A percentile compares a stretch with the other conserved stretches of the same genome.
Conservation (phyloP, 192 early-diverging fungal genomes). For the Coemansia sp. region DNA sequence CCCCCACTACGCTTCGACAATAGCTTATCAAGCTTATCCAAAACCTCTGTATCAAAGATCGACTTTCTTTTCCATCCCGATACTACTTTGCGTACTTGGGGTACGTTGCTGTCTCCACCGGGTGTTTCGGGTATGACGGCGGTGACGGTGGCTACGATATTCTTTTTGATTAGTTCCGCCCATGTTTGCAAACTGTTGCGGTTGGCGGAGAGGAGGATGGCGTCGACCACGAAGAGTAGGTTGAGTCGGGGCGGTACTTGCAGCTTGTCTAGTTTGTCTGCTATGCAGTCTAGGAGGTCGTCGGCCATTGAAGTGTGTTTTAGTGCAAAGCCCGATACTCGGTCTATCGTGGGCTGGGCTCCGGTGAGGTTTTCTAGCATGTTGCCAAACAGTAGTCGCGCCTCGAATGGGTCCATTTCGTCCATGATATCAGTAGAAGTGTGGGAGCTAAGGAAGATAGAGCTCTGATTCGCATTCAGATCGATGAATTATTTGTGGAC, state of each 20-base stretch:
- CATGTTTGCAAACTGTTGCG: constrained; percentile 12
- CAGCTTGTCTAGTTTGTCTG: constrained; percentile 48
- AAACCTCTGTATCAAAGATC: constrained; percentile 13
- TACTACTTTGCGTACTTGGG: constrained; percentile 34
- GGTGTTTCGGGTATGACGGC: constrained; percentile 38
- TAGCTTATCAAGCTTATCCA: constrained; percentile 23
- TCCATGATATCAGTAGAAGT: constrained; percentile 32
- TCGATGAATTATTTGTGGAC: not conserved
- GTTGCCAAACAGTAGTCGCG: constrained; percentile 51
- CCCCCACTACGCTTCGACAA: constrained; percentile 21
- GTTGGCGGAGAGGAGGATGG: constrained; percentile 27
- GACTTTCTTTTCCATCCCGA: constrained; percentile 32
- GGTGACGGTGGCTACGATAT: constrained; percentile 24
- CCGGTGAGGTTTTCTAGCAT: constrained; percentile 52
- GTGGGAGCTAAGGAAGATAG: not conserved
- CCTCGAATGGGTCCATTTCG: constrained; percentile 55
- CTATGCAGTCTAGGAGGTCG: constrained; percentile 50
- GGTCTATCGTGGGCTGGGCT: constrained; percentile 46
- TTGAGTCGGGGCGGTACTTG: constrained; percentile 47
- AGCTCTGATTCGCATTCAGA: not conserved
- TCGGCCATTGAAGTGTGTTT: constrained; percentile 41
- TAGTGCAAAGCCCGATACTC: constrained; percentile 44
- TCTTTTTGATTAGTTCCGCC: constrained; percentile 33
- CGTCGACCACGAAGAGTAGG: constrained; percentile 52
- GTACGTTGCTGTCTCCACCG: constrained; percentile 47